These are phyloP conservation scores for Verticillium longisporum DNA, from an alignment of 2,329 filamentous ascomycete species.

Conservation along the genomic window DNA sequence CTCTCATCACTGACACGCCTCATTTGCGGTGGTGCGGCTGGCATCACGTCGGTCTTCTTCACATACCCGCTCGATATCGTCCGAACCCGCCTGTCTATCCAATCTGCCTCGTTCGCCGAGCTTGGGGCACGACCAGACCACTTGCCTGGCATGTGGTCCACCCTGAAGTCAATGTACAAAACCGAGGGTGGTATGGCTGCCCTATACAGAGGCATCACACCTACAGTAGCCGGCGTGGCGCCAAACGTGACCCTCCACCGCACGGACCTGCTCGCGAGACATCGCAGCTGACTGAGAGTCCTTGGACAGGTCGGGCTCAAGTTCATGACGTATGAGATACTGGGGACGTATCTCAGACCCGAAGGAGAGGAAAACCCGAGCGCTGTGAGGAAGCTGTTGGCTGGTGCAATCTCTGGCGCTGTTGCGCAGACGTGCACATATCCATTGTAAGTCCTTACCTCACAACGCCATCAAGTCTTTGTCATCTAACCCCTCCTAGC, in stretches of 20 bases:
- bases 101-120: conserved; percentile 88
- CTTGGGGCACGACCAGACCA: conserved; percentile 58
- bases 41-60: conserved; percentile 89
- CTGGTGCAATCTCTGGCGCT: conserved; percentile 90
- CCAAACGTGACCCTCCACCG: conserved; percentile 61
- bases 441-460: conserved; percentile 66
- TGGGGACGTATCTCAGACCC: conserved; percentile 75
- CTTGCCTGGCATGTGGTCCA: conserved; percentile 88
- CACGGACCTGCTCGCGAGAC: not conserved
- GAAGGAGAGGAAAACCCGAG: conserved; percentile 82
- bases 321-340: conserved; percentile 96
- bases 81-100: conserved; percentile 90
- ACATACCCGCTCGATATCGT: conserved; percentile 98
- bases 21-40: conserved; percentile 83
- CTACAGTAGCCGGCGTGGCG: conserved; percentile 90
- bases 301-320: conserved; percentile 76
- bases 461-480: not conserved
- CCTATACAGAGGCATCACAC: conserved; percentile 90
- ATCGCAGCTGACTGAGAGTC: conserved; percentile 10
- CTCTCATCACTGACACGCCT: conserved; percentile 70
- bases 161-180: conserved; percentile 77
- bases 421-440: conserved; percentile 98
- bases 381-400: conserved; percentile 72
- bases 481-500: conserved; percentile 35
- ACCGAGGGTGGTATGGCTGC: conserved; percentile 80